Base-by-base conservation (phyloP, 192 early-diverging fungal species). In the Phlyctochytrium planicorne region DNA sequence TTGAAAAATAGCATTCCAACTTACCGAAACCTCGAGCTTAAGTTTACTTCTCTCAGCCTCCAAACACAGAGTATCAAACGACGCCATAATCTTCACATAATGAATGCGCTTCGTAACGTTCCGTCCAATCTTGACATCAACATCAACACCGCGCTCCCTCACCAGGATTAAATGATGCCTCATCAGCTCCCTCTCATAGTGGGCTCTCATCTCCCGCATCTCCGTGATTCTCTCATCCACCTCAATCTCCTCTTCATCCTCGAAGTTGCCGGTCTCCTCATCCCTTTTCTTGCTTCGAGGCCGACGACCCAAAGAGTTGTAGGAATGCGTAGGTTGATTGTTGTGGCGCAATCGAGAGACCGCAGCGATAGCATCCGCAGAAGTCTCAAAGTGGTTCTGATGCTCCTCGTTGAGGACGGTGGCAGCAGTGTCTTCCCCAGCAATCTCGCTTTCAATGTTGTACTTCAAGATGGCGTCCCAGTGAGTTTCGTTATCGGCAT, bases 381-480 rank as follows among this genome's bases (percentile, higher is more conserved):
- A 14, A 14, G 55, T 24, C 20, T 10, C 14, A 14, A 27, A 57
- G 55, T 25, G 20, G 12, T 17, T 14, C 55, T 6, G 10, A 27
- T 17, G 12, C 6, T 57, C 20, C 12, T 30, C 17, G 31, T 59
- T 25, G 10, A 3, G 20, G 10, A 17, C 33, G 40, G 40, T 47
- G 20, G 40, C 40, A 6, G 40, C 40, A 47, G 40, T 47, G 20
- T 47, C 40, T 6, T 47, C 40, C 6, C 20, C 40, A 14, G 40
- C 40, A 20, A 47, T 47, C 10, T 20, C 10, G 40, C 10, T 14
- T 14, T 47, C 10, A 47, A 47, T 47, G 4, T 47, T 29, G 33
- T 68, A 76, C 30, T 78, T 59, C 4, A 77, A 34, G 30, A 75
- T 55, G 34, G 77, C 72, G 63, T 82, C 80, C 62, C 68, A 75